Conservation (phyloP, 1,139 yeast species). For the Pneumocystis canis region DNA sequence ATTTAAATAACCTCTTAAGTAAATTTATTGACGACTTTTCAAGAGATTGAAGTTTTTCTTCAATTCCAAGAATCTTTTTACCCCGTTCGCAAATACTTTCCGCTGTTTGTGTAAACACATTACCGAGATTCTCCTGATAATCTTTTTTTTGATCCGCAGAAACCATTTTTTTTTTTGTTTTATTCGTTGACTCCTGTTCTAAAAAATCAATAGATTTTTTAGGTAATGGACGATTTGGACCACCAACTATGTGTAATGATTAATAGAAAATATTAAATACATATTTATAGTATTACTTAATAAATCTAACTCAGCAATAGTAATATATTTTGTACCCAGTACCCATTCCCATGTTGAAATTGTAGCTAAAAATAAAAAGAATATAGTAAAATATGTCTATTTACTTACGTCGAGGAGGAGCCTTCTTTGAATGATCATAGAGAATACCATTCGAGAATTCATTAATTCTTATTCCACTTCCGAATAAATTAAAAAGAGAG, state of each 20-base stretch:
- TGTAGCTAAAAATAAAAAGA: conserved; percentile 61
- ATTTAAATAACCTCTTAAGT: conserved; percentile 8
- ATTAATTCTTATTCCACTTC: conserved; percentile 26
- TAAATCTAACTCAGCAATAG: conserved; percentile 40
- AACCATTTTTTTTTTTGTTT: conserved; percentile 13
- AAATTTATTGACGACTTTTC: conserved; percentile 20
- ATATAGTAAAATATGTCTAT: conserved; percentile 21
- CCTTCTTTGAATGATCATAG: neutral
- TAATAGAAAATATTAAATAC: conserved; percentile 1
- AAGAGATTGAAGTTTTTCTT: conserved; percentile 22
- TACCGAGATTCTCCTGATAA: neutral
- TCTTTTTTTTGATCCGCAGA: neutral
- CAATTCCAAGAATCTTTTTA: conserved; percentile 20
- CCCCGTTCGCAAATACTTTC: conserved; percentile 15
- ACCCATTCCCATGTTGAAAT: conserved; percentile 80
- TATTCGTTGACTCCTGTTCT: conserved; percentile 18
- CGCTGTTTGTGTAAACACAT: conserved; percentile 12
- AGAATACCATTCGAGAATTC: neutral
- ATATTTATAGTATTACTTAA: conserved; percentile 6
- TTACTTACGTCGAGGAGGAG: conserved; percentile 13
- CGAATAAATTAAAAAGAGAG: conserved; percentile 32
- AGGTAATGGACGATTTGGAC: conserved; percentile 16
- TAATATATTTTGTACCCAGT: conserved; percentile 51
- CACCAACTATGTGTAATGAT: conserved; percentile 5
- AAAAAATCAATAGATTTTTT: conserved; percentile 17